Base-by-base conservation (phyloP, 176 grass and related monocot species). In the Cymbopogon citratus region DNA sequence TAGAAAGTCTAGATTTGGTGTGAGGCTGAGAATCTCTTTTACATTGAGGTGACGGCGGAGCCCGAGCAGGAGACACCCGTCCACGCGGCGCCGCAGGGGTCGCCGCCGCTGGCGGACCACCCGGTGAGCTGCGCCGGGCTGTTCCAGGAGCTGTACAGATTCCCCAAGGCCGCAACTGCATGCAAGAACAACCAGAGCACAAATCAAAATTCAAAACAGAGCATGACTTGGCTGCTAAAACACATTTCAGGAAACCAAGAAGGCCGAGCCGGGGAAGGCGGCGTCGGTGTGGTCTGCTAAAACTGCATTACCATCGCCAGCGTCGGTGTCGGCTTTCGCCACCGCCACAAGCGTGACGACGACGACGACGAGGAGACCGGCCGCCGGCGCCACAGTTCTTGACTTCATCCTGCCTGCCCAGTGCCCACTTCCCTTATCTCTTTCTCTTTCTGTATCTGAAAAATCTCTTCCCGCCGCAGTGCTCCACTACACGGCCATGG, bases 41-140 rank as follows among this genome's bases (percentile, higher is more conserved):
- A 99, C 96, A 99, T 88, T 6, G 89, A 76, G 74, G 90, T 95
- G 73, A 99, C 91, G 56, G 87, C 82, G 9, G 96, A 93, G 40
- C 91, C 91, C 10, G 85, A 85, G 56, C 96, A 99, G 66, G 91
- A 63, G 80, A 99, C 66, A 64, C 96, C 96, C 81, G 72, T 88
- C 96, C 96, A 99, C 8, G 93, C 84, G 71, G 84, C 73, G 80
- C 93, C 93, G 76, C 96, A 99, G 16, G 93, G 96, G 87, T 99
- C 96, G 46, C 89, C 96, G 66, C 89, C 89, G 51, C 25, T 80
- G 21, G 91, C 57, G 8, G 92, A 86, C 96, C 96, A 99, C 2
- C 93, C 91, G 6, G 66, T 51, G 31, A 99, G 89, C 77, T 95
- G 96, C 49, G 89, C 64, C 65, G 96, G 91, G 66, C 77, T 93